phyloP scores from a whole-genome alignment of 129 eudicot species.

The Saposhnikovia divaricata region DNA sequence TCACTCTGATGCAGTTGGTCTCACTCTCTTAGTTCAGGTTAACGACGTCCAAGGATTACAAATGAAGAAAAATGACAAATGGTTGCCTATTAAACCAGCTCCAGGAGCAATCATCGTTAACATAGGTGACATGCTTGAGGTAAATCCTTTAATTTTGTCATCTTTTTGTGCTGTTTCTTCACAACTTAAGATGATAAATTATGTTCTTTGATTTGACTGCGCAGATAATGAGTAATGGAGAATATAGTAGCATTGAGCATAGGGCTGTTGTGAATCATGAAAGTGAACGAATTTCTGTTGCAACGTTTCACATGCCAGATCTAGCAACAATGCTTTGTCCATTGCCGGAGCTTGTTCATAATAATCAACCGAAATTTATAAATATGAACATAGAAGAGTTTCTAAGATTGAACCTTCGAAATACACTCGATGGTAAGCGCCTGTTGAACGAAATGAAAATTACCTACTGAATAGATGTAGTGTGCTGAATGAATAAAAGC shows the following conservation, averaged over 20 bases:
- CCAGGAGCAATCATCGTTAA: neutral
- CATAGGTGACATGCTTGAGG: slow-evolving; percentile 5
- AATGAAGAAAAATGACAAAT: neutral
- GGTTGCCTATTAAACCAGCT: neutral
- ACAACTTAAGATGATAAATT: neutral
- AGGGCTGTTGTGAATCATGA: slow-evolving; percentile 16
- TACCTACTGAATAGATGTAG: neutral
- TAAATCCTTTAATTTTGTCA: neutral
- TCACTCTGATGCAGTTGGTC: neutral
- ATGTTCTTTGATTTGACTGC: neutral
- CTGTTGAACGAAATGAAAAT: neutral
- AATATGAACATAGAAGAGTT: neutral
- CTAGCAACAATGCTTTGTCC: neutral
- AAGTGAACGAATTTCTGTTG: slow-evolving; percentile 19
- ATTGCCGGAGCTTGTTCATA: neutral
- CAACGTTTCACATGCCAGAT: slow-evolving; percentile 23
- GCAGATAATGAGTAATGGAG: slow-evolving; percentile 22
- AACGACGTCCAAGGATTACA: neutral
- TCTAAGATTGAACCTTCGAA: neutral
- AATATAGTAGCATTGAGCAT: slow-evolving; percentile 25
- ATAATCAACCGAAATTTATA: neutral
- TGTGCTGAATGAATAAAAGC: neutral
- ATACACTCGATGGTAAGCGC: neutral
- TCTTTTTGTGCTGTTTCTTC: neutral
- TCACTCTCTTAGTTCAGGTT: neutral